Percentiles rank a stretch among this genome's conserved stretches.
phyloP scores from a whole-genome alignment of 2,329 filamentous ascomycete species.

The Byssothecium circinans region DNA sequence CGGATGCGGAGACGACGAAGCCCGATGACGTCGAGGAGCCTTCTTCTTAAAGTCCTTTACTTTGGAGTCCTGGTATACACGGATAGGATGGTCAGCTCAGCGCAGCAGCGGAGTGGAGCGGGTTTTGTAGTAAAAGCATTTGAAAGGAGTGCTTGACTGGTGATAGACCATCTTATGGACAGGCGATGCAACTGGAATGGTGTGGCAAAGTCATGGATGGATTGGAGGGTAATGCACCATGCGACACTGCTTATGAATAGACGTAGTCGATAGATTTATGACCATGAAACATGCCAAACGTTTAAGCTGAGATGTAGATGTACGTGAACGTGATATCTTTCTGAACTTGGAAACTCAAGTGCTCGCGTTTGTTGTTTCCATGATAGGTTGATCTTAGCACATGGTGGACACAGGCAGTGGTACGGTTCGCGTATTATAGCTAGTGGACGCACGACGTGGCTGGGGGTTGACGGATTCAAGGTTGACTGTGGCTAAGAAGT shows the following conservation, averaged over 20 bases:
- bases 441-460: too few species aligned
- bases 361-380: too few species aligned
- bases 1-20: slow-evolving; percentile 55
- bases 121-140: slow-evolving; percentile 16
- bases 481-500: too few species aligned
- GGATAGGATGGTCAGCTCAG: too few species aligned
- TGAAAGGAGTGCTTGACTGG: not conserved
- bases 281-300: not conserved
- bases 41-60: slow-evolving; percentile 18
- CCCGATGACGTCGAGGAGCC: slow-evolving; percentile 45
- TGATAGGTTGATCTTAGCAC: too few species aligned
- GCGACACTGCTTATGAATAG: slow-evolving; percentile 3
- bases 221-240: not conserved
- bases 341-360: too few species aligned
- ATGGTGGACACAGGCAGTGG: too few species aligned
- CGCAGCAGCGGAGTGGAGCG: slow-evolving; percentile 1
- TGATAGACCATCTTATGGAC: not conserved
- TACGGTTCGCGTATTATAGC: too few species aligned
- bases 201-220: not conserved
- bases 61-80: not conserved
- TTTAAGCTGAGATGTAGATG: too few species aligned
- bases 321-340: too few species aligned
- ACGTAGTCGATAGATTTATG: slow-evolving; percentile 3
- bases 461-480: too few species aligned
- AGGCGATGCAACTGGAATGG: not conserved